Evolutionary conservation across 768 basidiomycete genomes (phyloP), one percentile per base, ranked within the genome.

Genomic region (Cystofilobasidium ferigula): DNA sequence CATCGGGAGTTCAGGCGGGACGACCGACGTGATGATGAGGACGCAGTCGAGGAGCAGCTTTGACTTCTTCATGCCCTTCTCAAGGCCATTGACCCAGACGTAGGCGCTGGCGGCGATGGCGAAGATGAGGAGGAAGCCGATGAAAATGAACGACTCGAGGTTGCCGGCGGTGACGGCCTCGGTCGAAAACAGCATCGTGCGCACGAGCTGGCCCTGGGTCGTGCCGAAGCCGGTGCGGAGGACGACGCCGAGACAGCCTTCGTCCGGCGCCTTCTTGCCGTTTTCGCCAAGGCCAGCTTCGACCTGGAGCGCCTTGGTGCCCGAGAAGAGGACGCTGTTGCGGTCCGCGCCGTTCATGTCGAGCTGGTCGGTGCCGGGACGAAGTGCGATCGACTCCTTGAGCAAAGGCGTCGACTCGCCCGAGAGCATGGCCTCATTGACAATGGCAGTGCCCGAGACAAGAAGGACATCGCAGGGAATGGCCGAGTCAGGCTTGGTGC

Each of bases 341-440:
- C 88, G 89, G 75, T 98, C 93, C 0, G 80, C 78, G 12, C 85
- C 84, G 72, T 97, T 91, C 34, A 90, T 85, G 71, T 95, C 90
- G 45, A 98, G 81, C 28, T 77, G 80, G 59, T 94, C 92, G 6
- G 78, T 74, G 0, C 80, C 78, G 7, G 93, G 88, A 13, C 90
- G 80, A 0, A 98, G 80, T 69, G 90, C 87, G 64, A 97, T 86
- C 18, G 89, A 91, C 73, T 99, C 95, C 73, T 99, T 99, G 56
- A 99, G 80, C 12, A 99, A 80, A 0, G 95, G 95, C 0, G 95
- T 99, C 0, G 92, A 95, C 78, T 99, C 95, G 59, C 95, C 95
- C 1, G 92, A 95, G 2, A 99, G 79, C 95, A 99, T 98, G 32
- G 95, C 95, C 76, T 99, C 95, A 75, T 99, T 99, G 70, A 98